Evolutionary conservation across 345 rosid species (phyloP).

Genomic region (Hypericum androsaemum): DNA sequence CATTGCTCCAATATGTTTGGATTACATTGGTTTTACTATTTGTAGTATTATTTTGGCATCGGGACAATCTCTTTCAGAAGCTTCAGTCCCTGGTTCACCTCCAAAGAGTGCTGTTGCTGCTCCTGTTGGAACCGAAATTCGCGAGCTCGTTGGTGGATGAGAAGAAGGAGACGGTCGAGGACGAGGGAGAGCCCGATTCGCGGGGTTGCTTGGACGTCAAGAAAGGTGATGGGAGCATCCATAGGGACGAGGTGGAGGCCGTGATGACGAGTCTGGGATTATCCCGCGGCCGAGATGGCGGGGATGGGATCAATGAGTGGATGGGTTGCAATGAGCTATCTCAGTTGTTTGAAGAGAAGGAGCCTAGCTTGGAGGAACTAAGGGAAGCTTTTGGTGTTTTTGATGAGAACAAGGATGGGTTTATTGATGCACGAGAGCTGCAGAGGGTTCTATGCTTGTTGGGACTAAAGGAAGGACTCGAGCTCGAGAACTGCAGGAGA

Average conservation of each 20-base stretch:
- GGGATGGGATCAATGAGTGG: not conserved
- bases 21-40: too few relatives aligned
- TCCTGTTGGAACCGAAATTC: too few relatives aligned
- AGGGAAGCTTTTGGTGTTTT: slow-evolving; percentile 25
- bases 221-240: too few relatives aligned
- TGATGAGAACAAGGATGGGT: slow-evolving; percentile 32
- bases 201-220: too few relatives aligned
- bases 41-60: too few relatives aligned
- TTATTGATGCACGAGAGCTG: slow-evolving; percentile 19
- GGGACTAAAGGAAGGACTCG: slow-evolving; percentile 6
- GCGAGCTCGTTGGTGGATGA: too few relatives aligned
- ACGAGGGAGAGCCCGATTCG: too few relatives aligned
- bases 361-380: slow-evolving; percentile 22
- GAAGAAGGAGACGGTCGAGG: too few relatives aligned
- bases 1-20: too few relatives aligned
- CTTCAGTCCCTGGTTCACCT: too few relatives aligned
- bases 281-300: not conserved
- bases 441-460: slow-evolving; percentile 17
- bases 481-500: slow-evolving; percentile 10
- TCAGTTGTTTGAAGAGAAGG: slow-evolving; percentile 18
- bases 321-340: slow-evolving; percentile 1
- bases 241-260: not conserved
- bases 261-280: slow-evolving; percentile 4
- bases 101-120: too few relatives aligned
- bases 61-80: too few relatives aligned